A percentile compares a stretch with the other conserved stretches of the same genome.
These are phyloP conservation scores for Apodospora peruviana DNA, from an alignment of 495 filamentous ascomycete species.

Conservation along the genomic window DNA sequence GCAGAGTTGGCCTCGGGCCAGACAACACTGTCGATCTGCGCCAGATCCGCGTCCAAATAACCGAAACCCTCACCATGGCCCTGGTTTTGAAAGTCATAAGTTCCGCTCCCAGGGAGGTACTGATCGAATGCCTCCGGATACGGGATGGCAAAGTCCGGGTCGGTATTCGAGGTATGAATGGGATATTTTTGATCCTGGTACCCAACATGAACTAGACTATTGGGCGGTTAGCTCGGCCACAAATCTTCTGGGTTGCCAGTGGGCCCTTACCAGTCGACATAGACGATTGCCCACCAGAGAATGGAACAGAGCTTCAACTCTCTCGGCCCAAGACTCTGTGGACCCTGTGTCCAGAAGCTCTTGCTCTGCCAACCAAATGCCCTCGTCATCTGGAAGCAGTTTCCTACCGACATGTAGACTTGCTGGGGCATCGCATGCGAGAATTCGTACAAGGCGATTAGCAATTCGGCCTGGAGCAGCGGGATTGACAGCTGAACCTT, in stretches of 20 bases:
- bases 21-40: slow-evolving; percentile 17
- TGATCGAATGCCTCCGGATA: slow-evolving; percentile 20
- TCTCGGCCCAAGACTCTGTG: slow-evolving; percentile 6
- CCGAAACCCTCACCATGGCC: neutral
- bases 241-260: neutral
- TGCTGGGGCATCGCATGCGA: slow-evolving; percentile 71
- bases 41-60: slow-evolving; percentile 12
- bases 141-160: slow-evolving; percentile 13
- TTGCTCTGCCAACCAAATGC: slow-evolving; percentile 22
- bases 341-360: slow-evolving; percentile 15
- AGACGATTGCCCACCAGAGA: slow-evolving; percentile 28
- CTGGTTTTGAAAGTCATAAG: slow-evolving; percentile 6
- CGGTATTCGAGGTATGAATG: slow-evolving; percentile 15
- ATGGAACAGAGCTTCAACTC: slow-evolving; percentile 23
- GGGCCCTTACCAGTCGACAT: slow-evolving; percentile 22
- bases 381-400: slow-evolving; percentile 22
- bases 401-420: slow-evolving; percentile 36
- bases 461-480: slow-evolving; percentile 62
- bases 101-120: slow-evolving; percentile 7
- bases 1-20: slow-evolving; percentile 24
- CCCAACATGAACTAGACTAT: slow-evolving; percentile 19
- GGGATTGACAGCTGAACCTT: slow-evolving; percentile 15
- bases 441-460: slow-evolving; percentile 80
- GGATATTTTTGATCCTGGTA: slow-evolving; percentile 24
- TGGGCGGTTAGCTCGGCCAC: neutral